These are phyloP conservation scores for Termitomyces heimii DNA, from an alignment of 768 basidiomycete genomes.

Conservation along the genomic window DNA sequence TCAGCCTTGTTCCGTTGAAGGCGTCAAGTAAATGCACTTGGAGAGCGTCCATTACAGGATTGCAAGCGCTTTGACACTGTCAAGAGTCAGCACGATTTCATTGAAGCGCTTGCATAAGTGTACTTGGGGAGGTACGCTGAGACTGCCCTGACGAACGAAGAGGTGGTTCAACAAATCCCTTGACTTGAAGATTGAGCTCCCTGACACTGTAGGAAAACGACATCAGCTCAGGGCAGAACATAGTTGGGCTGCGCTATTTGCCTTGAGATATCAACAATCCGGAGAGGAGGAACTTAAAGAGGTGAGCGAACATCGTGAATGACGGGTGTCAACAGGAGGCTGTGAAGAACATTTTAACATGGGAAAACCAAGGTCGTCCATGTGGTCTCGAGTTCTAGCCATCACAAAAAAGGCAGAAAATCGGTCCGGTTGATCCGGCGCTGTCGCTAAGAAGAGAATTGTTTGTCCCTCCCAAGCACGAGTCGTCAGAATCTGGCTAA, in stretches of 20 bases:
- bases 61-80: conserved; percentile 8
- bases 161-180: background rate
- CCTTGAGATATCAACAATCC: conserved; percentile 1
- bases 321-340: background rate
- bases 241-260: background rate
- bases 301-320: background rate
- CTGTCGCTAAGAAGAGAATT: background rate
- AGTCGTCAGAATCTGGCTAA: too few species aligned
- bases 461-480: too few species aligned
- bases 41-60: background rate
- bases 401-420: too few species aligned
- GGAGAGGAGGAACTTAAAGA: background rate
- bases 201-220: background rate
- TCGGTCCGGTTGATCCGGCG: background rate
- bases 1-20: background rate
- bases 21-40: background rate
- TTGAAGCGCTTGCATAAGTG: background rate
- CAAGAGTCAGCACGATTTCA: conserved; percentile 10
- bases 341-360: too few species aligned
- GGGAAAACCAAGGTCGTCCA: too few species aligned
- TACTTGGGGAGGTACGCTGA: background rate
- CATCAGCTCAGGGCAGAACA: background rate
- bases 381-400: too few species aligned
- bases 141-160: background rate
- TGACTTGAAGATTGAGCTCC: background rate